Conservation (phyloP, 2,329 filamentous ascomycete genomes). For the Magnaporthiopsis rhizophila region DNA sequence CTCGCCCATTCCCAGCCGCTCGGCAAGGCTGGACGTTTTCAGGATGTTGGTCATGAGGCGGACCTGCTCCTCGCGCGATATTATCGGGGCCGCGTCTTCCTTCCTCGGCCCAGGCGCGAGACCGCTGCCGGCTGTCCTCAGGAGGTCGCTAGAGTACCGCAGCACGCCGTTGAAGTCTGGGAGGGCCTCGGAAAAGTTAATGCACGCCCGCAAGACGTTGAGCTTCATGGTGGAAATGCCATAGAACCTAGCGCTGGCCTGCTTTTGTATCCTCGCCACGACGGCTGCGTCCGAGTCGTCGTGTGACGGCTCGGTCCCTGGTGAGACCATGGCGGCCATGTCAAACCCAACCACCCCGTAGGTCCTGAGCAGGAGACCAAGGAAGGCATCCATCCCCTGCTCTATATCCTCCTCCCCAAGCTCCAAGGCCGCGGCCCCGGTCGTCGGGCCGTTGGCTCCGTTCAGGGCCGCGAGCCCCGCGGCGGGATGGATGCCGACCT, state of each 20-base stretch:
- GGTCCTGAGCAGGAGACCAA: slow-evolving; percentile 52
- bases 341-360: slow-evolving; percentile 56
- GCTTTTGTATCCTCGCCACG: slow-evolving; percentile 49
- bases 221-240: slow-evolving; percentile 76
- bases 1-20: slow-evolving; percentile 58
- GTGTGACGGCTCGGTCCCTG: slow-evolving; percentile 13
- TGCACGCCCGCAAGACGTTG: slow-evolving; percentile 80
- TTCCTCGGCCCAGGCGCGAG: slow-evolving; percentile 64
- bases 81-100: slow-evolving; percentile 60
- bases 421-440: slow-evolving; percentile 48
- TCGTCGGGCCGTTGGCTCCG: slow-evolving; percentile 40
- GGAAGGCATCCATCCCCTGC: slow-evolving; percentile 55
- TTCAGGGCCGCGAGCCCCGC: slow-evolving; percentile 73
- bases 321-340: slow-evolving; percentile 19
- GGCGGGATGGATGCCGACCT: slow-evolving; percentile 90
- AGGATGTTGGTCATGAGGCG: slow-evolving; percentile 78
- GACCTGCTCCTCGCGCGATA: slow-evolving; percentile 76
- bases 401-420: slow-evolving; percentile 58
- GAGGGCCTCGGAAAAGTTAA: slow-evolving; percentile 87
- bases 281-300: slow-evolving; percentile 44
- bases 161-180: slow-evolving; percentile 89
- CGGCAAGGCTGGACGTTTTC: slow-evolving; percentile 71
- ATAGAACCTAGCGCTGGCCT: slow-evolving; percentile 55
- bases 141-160: slow-evolving; percentile 73
- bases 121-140: slow-evolving; percentile 74